A percentile compares a stretch with the other conserved stretches of the same genome.
Conservation (phyloP, 257 asterid genomes). For the Nicotiana tabacum region DNA sequence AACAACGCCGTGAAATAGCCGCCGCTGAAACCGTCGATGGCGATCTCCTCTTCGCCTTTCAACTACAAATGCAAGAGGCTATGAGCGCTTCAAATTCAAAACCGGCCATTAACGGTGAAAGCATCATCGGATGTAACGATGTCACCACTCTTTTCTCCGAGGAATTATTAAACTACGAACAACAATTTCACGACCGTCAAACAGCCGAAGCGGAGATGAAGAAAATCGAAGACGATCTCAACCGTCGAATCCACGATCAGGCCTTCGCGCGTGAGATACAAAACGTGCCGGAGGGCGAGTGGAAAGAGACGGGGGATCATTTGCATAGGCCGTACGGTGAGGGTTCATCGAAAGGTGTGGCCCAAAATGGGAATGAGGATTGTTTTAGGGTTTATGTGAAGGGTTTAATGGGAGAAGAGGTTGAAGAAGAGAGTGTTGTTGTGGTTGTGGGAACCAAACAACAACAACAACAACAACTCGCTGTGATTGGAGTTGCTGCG, state of each 20-base stretch:
- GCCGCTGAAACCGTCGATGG: conserved; percentile 13
- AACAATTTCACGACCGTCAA: conserved; percentile 24
- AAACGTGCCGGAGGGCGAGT: conserved; percentile 40
- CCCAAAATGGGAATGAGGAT: neutral
- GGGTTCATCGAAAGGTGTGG: conserved; percentile 17
- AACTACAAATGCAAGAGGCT: conserved; percentile 35
- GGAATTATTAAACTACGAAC: conserved; percentile 25
- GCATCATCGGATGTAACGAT: too few relatives aligned
- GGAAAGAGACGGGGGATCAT: conserved; percentile 29
- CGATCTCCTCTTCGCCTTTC: conserved; percentile 30
- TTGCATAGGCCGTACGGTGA: conserved; percentile 39
- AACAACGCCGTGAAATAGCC: conserved; percentile 23
- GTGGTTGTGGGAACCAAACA: neutral
- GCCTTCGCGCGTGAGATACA: conserved; percentile 48
- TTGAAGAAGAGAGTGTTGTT: conserved; percentile 10
- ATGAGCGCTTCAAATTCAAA: too few relatives aligned
- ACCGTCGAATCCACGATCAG: conserved; percentile 54
- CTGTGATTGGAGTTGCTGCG: conserved; percentile 54
- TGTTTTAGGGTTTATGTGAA: conserved; percentile 42
- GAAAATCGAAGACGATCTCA: conserved; percentile 37
- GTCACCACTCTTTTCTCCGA: conserved; percentile 17
- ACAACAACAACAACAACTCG: too few relatives aligned
- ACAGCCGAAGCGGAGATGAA: conserved; percentile 20
- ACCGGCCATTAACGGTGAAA: too few relatives aligned
- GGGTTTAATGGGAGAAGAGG: conserved; percentile 34